phyloP scores from a whole-genome alignment of 192 early-diverging fungal genomes.

The Mortierella antarctica region DNA sequence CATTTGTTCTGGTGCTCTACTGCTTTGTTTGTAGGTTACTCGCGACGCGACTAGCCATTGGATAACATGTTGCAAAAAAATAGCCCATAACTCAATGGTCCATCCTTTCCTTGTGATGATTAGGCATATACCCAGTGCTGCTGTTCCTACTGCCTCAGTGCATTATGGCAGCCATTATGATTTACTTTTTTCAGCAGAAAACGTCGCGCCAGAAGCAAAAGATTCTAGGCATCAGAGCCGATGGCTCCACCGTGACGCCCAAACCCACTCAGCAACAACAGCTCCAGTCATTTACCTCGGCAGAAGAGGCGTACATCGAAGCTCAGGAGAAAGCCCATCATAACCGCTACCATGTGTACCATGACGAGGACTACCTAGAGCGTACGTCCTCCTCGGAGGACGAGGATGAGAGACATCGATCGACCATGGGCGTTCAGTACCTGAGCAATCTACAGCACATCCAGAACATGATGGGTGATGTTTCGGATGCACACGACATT shows the following conservation, averaged over 20 bases:
- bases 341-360: slow-evolving; percentile 34
- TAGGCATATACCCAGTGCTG: slow-evolving; percentile 69
- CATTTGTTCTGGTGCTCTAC: slow-evolving; percentile 61
- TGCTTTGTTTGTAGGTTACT: slow-evolving; percentile 63
- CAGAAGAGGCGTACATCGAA: slow-evolving; percentile 26
- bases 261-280: background rate
- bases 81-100: background rate
- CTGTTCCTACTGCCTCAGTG: slow-evolving; percentile 64
- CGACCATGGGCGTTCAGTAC: slow-evolving; percentile 66
- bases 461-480: slow-evolving; percentile 81
- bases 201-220: slow-evolving; percentile 41
- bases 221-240: slow-evolving; percentile 28
- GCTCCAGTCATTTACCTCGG: background rate
- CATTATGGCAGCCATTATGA: slow-evolving; percentile 63
- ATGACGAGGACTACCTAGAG: slow-evolving; percentile 50
- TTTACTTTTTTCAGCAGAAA: slow-evolving; percentile 62
- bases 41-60: background rate
- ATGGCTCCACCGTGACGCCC: background rate
- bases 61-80: background rate
- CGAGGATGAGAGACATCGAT: slow-evolving; percentile 22
- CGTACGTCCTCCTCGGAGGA: slow-evolving; percentile 22
- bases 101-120: background rate
- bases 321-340: slow-evolving; percentile 37
- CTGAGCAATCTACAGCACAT: slow-evolving; percentile 77
- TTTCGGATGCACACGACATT: slow-evolving; percentile 62